phyloP scores from a whole-genome alignment of 2,329 filamentous ascomycete genomes.

The Parafenestella ontariensis region DNA sequence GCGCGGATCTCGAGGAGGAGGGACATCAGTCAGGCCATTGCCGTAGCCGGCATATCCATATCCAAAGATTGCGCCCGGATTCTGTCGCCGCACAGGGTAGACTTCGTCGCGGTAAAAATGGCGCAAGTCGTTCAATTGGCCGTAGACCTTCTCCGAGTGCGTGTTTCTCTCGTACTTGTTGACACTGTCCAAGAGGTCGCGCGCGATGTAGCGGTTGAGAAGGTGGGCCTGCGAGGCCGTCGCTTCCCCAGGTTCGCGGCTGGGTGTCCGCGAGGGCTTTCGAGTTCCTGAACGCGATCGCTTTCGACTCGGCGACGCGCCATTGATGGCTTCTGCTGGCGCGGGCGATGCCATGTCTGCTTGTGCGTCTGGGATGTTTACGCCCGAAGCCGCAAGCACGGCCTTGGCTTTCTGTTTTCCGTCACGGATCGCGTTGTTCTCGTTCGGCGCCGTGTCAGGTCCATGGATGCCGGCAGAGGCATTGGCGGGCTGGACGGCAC shows the following conservation, averaged over 20 bases:
- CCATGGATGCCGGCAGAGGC: conserved; percentile 34
- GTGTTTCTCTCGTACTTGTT: conserved; percentile 59
- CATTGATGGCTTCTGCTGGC: conserved; percentile 54
- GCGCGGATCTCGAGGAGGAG: conserved; percentile 55
- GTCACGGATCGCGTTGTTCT: conserved; percentile 60
- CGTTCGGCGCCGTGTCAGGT: conserved; percentile 34
- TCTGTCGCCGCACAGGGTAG: conserved; percentile 64
- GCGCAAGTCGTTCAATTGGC: conserved; percentile 50
- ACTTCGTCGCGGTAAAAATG: conserved; percentile 50
- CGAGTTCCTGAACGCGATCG: conserved; percentile 66
- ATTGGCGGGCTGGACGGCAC: conserved; percentile 44
- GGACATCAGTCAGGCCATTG: conserved; percentile 77
- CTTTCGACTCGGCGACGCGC: conserved; percentile 61
- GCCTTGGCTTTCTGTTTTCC: conserved; percentile 68
- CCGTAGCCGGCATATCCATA: conserved; percentile 86
- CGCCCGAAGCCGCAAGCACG: conserved; percentile 62
- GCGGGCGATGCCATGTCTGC: conserved; percentile 38
- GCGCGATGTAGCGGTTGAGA: conserved; percentile 69
- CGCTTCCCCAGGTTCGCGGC: conserved; percentile 46
- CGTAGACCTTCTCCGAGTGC: conserved; percentile 69
- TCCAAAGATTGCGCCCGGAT: conserved; percentile 68
- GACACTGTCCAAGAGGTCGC: conserved; percentile 66
- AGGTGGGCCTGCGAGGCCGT: conserved; percentile 52
- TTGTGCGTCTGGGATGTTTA: conserved; percentile 42
- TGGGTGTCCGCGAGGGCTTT: conserved; percentile 51